These are phyloP conservation scores for Boletus tomentosulus DNA, from an alignment of 768 basidiomycete genomes.

Conservation along the genomic window DNA sequence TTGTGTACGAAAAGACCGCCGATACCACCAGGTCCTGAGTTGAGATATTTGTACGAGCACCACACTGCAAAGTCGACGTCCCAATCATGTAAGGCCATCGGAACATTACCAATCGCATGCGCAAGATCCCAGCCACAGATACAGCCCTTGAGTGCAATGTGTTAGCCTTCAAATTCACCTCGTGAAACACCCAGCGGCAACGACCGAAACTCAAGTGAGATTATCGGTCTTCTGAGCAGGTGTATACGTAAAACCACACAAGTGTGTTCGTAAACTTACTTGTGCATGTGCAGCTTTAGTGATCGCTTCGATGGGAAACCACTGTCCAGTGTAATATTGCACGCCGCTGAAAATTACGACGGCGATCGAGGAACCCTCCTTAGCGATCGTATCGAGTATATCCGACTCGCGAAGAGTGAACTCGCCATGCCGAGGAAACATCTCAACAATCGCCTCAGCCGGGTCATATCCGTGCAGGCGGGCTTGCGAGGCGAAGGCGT, in stretches of 20 bases:
- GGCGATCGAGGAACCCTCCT: constrained; percentile 74
- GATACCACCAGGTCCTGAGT: constrained; percentile 95
- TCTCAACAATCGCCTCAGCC: constrained; percentile 66
- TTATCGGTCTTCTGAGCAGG: constrained; percentile 6
- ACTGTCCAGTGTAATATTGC: constrained; percentile 97
- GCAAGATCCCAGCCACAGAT: constrained; percentile 96
- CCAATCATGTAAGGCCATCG: constrained; percentile 88
- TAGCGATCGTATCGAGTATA: constrained; percentile 70
- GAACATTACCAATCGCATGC: constrained; percentile 93
- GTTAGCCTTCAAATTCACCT: constrained; percentile 11
- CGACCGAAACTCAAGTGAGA: constrained; percentile 5
- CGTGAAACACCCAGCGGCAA: constrained; percentile 7
- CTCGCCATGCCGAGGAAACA: constrained; percentile 80
- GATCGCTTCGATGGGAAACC: constrained; percentile 82
- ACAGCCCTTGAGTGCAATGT: constrained; percentile 60
- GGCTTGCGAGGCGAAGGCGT: constrained; percentile 94
- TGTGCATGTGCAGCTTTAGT: constrained; percentile 81
- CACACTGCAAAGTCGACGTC: constrained; percentile 95
- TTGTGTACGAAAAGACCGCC: constrained; percentile 90
- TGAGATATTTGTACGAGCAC: constrained; percentile 98
- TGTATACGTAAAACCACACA: constrained; percentile 26
- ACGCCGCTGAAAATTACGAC: constrained; percentile 91
- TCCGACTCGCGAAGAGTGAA: constrained; percentile 84
- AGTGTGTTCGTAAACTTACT: constrained; percentile 41
- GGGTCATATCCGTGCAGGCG: constrained; percentile 74